Base-by-base conservation (phyloP, 495 filamentous ascomycete species). In the Lophium mytilinum region DNA sequence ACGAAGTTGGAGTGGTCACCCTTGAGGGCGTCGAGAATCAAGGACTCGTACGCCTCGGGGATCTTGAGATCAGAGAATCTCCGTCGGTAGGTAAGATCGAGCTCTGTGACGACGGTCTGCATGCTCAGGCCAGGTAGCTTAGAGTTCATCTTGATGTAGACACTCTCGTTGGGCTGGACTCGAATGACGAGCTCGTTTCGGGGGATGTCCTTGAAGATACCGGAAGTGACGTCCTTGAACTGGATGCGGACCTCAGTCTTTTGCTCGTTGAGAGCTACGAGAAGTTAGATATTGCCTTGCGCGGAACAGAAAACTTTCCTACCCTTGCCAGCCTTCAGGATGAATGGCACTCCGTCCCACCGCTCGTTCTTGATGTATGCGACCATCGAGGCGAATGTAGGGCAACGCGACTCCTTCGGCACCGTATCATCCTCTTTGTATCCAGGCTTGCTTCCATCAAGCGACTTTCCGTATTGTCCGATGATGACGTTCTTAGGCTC, bases 61-160 rank as follows among this genome's bases (percentile, higher is more conserved):
- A 99, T 99, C 82, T 97, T 97, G 41, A 99, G 83, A 73, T 99
- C 94, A 34, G 91, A 96, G 82, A 99, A 99, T 54, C 94, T 88
- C 69, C 94, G 85, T 69, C 94, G 84, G 78, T 99, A 99, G 53
- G 94, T 99, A 64, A 99, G 80, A 70, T 99, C 94, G 55, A 99
- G 85, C 78, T 99, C 94, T 45, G 94, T 99, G 60, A 96, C 91
- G 18, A 96, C 94, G 14, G 94, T 99, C 80, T 99, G 94, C 93
- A 96, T 99, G 75, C 89, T 96, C 67, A 99, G 78, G 66, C 94
- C 94, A 19, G 94, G 94, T 50, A 97, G 78, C 79, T 99, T 99
- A 9, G 91, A 96, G 84, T 99, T 99, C 94, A 97, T 99, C 84
- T 99, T 99, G 75, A 96, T 96, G 78, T 99, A 99, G 61, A 99